Evolutionary conservation across 2,329 filamentous ascomycete genomes (phyloP).

Genomic region (Colletotrichum tamarilloi): DNA sequence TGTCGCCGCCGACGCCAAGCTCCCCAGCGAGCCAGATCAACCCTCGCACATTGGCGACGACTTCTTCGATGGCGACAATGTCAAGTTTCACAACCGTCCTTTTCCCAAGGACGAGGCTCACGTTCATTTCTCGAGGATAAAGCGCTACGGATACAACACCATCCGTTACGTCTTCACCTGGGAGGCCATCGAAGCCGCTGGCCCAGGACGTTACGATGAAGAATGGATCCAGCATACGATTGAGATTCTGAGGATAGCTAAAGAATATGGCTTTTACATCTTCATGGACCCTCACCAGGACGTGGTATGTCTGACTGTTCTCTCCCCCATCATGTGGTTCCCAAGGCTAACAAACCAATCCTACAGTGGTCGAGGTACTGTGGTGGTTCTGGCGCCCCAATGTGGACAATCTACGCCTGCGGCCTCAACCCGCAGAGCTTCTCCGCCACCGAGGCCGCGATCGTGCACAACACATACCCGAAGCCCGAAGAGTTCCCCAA

Average conservation of each 20-base stretch:
- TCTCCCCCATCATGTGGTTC: background rate
- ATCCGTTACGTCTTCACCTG: constrained; percentile 98
- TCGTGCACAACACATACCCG: constrained; percentile 94
- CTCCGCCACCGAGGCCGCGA: constrained; percentile 85
- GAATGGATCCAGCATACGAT: constrained; percentile 94
- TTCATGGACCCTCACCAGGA: constrained; percentile 99
- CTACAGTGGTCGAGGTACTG: constrained; percentile 89
- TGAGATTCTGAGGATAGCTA: constrained; percentile 82
- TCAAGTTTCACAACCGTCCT: constrained; percentile 88
- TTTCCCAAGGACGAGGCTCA: constrained; percentile 87
- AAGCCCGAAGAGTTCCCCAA: constrained; percentile 90
- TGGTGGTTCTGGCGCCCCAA: constrained; percentile 92
- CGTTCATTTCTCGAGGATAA: constrained; percentile 85
- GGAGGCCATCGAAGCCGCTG: constrained; percentile 96
- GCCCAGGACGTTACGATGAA: constrained; percentile 93
- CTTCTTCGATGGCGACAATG: constrained; percentile 94
- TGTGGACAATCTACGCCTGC: constrained; percentile 97
- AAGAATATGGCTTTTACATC: constrained; percentile 91
- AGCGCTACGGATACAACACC: constrained; percentile 93
- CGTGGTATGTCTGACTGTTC: constrained; percentile 70
- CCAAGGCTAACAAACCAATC: background rate
- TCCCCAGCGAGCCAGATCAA: constrained; percentile 82
- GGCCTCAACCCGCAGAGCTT: constrained; percentile 91
- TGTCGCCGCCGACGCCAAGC: constrained; percentile 89
- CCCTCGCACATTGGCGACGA: constrained; percentile 81